Percentiles rank a stretch among this genome's conserved stretches.
phyloP scores from a whole-genome alignment of 2,329 filamentous ascomycete species.

The Phoma sp. region DNA sequence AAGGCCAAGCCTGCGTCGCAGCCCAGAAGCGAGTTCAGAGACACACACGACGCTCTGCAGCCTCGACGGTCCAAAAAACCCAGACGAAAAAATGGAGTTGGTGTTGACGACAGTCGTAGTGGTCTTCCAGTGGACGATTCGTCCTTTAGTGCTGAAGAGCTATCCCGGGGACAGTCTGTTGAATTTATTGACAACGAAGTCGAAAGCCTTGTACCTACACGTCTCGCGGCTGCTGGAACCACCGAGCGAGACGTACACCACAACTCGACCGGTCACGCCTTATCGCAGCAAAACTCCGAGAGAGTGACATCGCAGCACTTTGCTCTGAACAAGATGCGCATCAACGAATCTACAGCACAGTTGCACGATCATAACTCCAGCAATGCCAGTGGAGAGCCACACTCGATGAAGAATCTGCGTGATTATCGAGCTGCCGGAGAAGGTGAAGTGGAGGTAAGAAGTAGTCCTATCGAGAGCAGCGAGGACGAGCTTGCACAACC shows the following conservation, averaged over 20 bases:
- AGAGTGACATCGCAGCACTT: slow-evolving; percentile 20
- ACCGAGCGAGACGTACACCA: slow-evolving; percentile 23
- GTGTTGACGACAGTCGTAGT: neutral
- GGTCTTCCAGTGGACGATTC: neutral
- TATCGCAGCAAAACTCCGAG: neutral
- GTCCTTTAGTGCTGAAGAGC: neutral
- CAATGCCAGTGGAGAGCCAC: neutral
- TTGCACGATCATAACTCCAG: neutral
- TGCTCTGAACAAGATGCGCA: slow-evolving; percentile 18
- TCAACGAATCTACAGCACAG: slow-evolving; percentile 31
- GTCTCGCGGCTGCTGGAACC: slow-evolving; percentile 7
- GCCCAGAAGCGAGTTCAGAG: slow-evolving; percentile 3
- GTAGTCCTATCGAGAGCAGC: slow-evolving; percentile 6
- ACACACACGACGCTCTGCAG: neutral
- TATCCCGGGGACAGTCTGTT: neutral
- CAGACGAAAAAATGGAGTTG: neutral
- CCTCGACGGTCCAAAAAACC: neutral
- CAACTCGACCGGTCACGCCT: neutral
- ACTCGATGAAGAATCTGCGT: neutral
- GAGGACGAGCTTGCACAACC: slow-evolving; percentile 27
- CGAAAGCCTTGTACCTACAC: neutral
- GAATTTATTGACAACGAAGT: neutral
- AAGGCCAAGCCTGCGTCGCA: neutral
- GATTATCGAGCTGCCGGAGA: neutral
- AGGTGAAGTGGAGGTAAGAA: neutral